Evolutionary conservation across 805 yeast species (phyloP).

Genomic region (Candida cerambycidarum): DNA sequence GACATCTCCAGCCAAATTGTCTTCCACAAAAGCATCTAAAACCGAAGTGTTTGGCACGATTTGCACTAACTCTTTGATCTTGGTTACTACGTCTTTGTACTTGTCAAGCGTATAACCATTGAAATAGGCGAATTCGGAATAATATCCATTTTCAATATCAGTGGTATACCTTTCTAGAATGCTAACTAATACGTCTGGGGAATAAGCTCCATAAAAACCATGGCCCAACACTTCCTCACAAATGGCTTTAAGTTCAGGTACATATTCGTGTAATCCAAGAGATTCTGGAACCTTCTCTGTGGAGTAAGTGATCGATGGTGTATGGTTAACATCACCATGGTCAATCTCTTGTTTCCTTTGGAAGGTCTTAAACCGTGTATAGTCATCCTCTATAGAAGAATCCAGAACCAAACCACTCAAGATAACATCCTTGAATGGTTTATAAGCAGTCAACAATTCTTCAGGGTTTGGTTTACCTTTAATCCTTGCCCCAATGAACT

Average conservation of each 20-base stretch:
- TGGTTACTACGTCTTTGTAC: background rate
- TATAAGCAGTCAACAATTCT: background rate
- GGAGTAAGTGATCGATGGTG: too few relatives aligned
- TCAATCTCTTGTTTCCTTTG: too few relatives aligned
- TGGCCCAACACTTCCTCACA: background rate
- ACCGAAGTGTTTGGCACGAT: background rate
- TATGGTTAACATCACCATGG: too few relatives aligned
- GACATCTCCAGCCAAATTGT: background rate
- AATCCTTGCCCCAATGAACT: background rate
- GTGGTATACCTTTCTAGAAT: background rate
- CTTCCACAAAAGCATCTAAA: slow-evolving; percentile 1
- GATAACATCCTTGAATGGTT: background rate
- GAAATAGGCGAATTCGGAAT: background rate
- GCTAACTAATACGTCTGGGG: background rate
- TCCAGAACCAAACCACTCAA: background rate
- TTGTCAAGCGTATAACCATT: background rate
- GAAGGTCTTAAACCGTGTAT: background rate
- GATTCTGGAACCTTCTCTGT: slow-evolving; percentile 10
- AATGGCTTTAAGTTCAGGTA: slow-evolving; percentile 9
- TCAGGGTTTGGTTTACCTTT: background rate
- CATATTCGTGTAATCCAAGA: slow-evolving; percentile 10
- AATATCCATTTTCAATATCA: too few relatives aligned
- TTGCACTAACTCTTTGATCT: background rate
- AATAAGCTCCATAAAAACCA: background rate
- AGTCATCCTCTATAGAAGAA: background rate